These are phyloP conservation scores for Nymphaea thermarum DNA, from an alignment of 164 flowering plant genomes.

Conservation along the genomic window DNA sequence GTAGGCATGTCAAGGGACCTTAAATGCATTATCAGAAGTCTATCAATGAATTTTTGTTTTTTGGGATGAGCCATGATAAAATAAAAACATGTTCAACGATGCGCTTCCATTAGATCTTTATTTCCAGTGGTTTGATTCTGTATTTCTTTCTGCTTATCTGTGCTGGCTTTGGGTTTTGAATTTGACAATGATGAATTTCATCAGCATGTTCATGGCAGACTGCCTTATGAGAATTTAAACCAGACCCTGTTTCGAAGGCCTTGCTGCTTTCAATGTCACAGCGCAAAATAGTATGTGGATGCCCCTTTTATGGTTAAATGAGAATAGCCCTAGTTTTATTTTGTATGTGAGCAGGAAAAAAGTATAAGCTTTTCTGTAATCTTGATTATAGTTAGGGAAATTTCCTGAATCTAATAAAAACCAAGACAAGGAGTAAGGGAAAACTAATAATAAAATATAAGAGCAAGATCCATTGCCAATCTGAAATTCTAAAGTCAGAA, in stretches of 20 bases:
- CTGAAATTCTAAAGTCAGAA: neutral
- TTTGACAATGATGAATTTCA: constrained; percentile 85
- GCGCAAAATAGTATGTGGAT: constrained; percentile 60
- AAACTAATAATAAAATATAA: too few species aligned
- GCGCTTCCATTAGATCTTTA: too few species aligned
- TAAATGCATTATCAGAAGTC: too few species aligned
- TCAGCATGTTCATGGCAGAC: constrained; percentile 69
- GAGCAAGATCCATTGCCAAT: too few species aligned
- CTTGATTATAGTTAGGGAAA: neutral
- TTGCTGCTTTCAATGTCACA: constrained; percentile 82
- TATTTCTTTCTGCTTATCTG: neutral
- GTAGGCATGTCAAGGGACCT: too few species aligned
- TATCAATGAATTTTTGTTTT: too few species aligned
- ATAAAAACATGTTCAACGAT: too few species aligned
- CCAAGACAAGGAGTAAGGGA: neutral
- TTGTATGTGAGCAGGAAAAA: neutral
- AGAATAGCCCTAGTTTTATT: neutral
- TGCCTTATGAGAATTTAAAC: constrained; percentile 79
- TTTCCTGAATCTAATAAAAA: neutral
- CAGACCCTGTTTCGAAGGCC: constrained; percentile 63
- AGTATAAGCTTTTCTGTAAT: neutral
- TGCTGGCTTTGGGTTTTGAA: constrained; percentile 69
- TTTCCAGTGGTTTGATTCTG: too few species aligned
- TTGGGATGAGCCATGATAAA: too few species aligned
- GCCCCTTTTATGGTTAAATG: neutral